Conservation (phyloP, 2,329 filamentous ascomycete species). For the Sporothrix pseudoabietina region DNA sequence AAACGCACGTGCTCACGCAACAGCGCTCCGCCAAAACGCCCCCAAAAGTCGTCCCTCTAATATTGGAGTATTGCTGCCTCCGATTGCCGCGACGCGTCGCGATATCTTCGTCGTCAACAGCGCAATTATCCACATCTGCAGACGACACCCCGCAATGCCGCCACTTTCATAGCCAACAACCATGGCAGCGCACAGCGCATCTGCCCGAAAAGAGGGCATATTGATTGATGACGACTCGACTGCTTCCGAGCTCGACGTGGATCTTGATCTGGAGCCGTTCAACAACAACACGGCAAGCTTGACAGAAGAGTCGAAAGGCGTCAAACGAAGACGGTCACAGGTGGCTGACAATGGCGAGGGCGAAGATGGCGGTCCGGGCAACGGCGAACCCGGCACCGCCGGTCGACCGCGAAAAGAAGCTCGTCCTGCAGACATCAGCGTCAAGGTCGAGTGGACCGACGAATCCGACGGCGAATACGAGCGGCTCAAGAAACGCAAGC, state of each 20-base stretch:
- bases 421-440: slow-evolving; percentile 45
- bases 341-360: slow-evolving; percentile 38
- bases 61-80: neutral
- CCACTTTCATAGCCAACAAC: neutral
- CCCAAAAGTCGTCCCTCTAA: neutral
- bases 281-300: neutral
- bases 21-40: slow-evolving; percentile 18
- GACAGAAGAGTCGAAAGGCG: slow-evolving; percentile 20
- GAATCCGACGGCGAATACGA: slow-evolving; percentile 64
- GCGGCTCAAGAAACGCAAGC: slow-evolving; percentile 64
- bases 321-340: slow-evolving; percentile 27
- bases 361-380: slow-evolving; percentile 38
- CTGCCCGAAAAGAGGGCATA: slow-evolving; percentile 12
- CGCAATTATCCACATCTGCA: neutral
- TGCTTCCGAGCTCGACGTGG: slow-evolving; percentile 22
- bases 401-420: neutral
- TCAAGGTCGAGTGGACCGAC: slow-evolving; percentile 53
- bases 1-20: slow-evolving; percentile 28
- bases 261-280: slow-evolving; percentile 25
- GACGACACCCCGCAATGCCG: neutral
- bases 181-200: slow-evolving; percentile 30
- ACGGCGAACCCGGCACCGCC: slow-evolving; percentile 21
- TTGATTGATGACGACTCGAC: slow-evolving; percentile 29
- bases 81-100: slow-evolving; percentile 10
- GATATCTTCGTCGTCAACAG: neutral